Evolutionary conservation across 164 flowering plant genomes (phyloP), one percentile per base, ranked within the genome.

Genomic region (Stephania cephalantha): DNA sequence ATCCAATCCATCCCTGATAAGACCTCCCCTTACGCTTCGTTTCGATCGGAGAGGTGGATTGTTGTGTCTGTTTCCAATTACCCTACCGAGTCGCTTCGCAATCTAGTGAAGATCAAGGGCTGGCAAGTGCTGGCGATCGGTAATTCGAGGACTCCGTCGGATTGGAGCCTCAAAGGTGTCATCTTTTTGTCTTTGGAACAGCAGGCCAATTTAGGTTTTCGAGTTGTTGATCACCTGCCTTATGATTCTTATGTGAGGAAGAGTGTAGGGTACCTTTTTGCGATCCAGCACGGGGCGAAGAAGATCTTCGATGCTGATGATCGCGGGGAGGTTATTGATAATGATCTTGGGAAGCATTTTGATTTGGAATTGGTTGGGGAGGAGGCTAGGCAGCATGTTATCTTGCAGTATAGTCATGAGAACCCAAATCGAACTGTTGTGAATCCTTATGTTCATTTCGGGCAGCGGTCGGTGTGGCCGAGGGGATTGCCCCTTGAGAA

Each of bases 391-490:
- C 90, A 90, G 69, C 89, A 91, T 76, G 76, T 86, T 17, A 79
- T 96, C 22, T 82, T 90, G 83, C 99, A 96, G 76, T 96, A 96
- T 72, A 92, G 89, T 75, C 97, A 91, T 75, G 97, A 89, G 20
- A 88, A 90, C 72, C 89, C 88, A 0, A 94, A 96, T 78, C 73
- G 95, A 77, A 90, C 93, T 0, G 87, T 96, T 55, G 91, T 92
- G 45, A 96, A 96, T 73, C 98, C 99, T 0, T 96, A 96, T 74
- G 81, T 91, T 58, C 99, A 96, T 84, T 96, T 96, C 69, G 99
- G 99, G 72, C 99, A 94, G 79, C 79, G 99, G 52, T 90, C 99
- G 4, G 97, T 94, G 69, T 96, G 99, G 98, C 99, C 99, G 9
- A 84, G 99, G 73, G 99, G 98, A 0, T 85, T 96, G 86, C 99